Evolutionary conservation across 257 asterid species (phyloP).

Genomic region (Solanum ossicruentum): DNA sequence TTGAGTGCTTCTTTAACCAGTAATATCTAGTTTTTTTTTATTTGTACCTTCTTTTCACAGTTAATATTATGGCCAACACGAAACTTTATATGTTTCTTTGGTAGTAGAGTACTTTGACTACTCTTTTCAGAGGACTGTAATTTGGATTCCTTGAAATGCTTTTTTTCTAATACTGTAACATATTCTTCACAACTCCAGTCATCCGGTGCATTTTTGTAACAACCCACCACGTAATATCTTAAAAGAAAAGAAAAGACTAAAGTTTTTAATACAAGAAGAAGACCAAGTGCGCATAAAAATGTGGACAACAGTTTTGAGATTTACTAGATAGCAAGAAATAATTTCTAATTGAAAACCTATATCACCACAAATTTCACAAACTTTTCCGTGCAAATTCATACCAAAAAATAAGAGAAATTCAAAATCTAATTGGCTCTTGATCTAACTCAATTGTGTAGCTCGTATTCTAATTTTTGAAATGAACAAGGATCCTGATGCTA

Average conservation of each 20-base stretch:
- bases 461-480: no score
- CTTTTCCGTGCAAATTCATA: conserved; percentile 25
- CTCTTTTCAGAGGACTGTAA: background rate
- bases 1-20: conserved; percentile 30
- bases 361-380: conserved; percentile 49
- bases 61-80: background rate
- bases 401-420: background rate
- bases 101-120: background rate
- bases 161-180: background rate
- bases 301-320: background rate
- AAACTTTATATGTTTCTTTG: background rate
- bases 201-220: background rate
- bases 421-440: background rate
- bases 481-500: no score
- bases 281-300: background rate
- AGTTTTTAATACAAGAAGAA: background rate
- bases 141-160: background rate
- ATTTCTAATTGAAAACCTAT: conserved; percentile 23
- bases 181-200: conserved; percentile 47
- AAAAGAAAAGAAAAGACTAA: background rate
- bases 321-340: conserved; percentile 13
- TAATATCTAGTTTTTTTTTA: conserved; percentile 42
- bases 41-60: conserved; percentile 29
- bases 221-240: conserved; percentile 43
- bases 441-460: background rate